A percentile compares a stretch with the other conserved stretches of the same genome.
Evolutionary conservation across 345 rosid species (phyloP).

Genomic region (Cardamine occulta): DNA sequence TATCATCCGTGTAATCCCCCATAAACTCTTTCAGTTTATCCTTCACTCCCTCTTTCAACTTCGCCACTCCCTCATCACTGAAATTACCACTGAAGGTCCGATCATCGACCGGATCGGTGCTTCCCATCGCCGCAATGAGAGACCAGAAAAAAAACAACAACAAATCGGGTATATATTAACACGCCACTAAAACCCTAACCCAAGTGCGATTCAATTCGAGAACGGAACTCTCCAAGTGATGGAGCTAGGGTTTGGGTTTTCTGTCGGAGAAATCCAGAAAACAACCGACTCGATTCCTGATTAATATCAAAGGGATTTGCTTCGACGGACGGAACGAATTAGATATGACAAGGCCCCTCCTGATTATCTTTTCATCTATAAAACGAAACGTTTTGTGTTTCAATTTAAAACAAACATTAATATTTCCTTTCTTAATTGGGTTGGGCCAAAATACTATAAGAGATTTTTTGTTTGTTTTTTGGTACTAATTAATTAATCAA

Average conservation of each 20-base stretch:
- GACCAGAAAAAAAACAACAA: not conserved
- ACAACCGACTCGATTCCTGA: conserved; percentile 24
- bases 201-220: conserved; percentile 15
- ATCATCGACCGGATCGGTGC: conserved; percentile 66
- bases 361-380: not conserved
- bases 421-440: not conserved
- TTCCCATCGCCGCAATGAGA: conserved; percentile 58
- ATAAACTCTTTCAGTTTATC: conserved; percentile 91
- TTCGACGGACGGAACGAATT: conserved; percentile 5
- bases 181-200: conserved; percentile 33
- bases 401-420: not conserved
- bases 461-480: not conserved
- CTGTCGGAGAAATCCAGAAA: conserved; percentile 32
- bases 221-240: conserved; percentile 9
- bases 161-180: conserved; percentile 4
- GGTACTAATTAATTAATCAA: not conserved
- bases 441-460: not conserved
- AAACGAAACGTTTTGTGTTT: not conserved
- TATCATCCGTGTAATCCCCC: conserved; percentile 98
- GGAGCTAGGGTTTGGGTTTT: conserved; percentile 38
- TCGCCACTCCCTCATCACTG: conserved; percentile 74
- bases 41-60: conserved; percentile 67
- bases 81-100: conserved; percentile 71
- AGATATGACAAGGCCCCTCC: not conserved
- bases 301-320: conserved; percentile 8